phyloP scores from a whole-genome alignment of 2,329 filamentous ascomycete genomes.

The Endocalyx cinctus region DNA sequence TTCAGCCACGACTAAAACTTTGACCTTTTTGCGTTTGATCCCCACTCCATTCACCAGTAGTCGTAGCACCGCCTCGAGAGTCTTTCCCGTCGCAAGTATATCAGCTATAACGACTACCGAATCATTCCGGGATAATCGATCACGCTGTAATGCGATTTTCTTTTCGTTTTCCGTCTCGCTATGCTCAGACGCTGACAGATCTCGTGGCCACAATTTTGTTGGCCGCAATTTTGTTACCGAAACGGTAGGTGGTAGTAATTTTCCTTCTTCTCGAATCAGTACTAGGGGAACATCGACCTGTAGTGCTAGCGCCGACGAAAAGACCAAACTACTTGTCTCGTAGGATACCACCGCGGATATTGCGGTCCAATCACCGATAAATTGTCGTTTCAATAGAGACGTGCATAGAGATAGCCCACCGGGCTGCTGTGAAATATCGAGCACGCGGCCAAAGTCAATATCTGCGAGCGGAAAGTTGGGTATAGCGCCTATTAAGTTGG shows the following conservation, averaged over 20 bases:
- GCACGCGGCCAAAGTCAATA: conserved; percentile 55
- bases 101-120: conserved; percentile 56
- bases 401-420: conserved; percentile 48
- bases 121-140: conserved; percentile 33
- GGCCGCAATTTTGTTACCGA: conserved; percentile 44
- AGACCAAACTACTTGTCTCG: conserved; percentile 55
- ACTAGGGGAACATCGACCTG: conserved; percentile 37
- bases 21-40: conserved; percentile 34
- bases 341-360: conserved; percentile 45
- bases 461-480: conserved; percentile 45
- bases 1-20: conserved; percentile 51
- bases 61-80: conserved; percentile 47
- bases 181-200: conserved; percentile 45
- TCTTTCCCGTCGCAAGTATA: conserved; percentile 52
- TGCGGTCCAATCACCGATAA: conserved; percentile 41
- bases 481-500: conserved; percentile 43
- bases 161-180: conserved; percentile 20
- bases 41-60: conserved; percentile 42
- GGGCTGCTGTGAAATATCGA: conserved; percentile 47
- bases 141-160: conserved; percentile 44
- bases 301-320: conserved; percentile 45
- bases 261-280: conserved; percentile 51
- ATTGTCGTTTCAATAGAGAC: conserved; percentile 42
- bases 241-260: conserved; percentile 53
- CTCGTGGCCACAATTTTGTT: too few species aligned